Evolutionary conservation across 768 basidiomycete genomes (phyloP).

Genomic region (Rhodotorula toruloides): DNA sequence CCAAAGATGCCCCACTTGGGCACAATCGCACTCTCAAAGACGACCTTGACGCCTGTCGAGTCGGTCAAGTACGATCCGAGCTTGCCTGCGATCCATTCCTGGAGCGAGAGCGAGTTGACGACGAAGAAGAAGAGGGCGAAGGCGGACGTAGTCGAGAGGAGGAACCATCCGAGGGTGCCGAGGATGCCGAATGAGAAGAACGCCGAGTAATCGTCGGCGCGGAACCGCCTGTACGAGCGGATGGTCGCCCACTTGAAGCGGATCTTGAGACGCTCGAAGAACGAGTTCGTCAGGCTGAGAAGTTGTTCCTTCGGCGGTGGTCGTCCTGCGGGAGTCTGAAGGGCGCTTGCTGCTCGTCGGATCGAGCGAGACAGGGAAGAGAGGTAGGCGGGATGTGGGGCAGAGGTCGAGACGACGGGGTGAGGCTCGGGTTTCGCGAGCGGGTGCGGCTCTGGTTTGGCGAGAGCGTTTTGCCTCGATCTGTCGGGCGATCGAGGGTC

Average conservation of each 20-base stretch:
- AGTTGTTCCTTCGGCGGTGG: constrained; percentile 81
- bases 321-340: constrained; percentile 55
- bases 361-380: constrained; percentile 67
- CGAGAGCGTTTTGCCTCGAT: background rate
- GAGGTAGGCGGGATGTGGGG: constrained; percentile 36
- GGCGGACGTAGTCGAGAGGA: constrained; percentile 96
- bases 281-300: constrained; percentile 74
- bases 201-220: constrained; percentile 93
- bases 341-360: constrained; percentile 66
- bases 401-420: background rate
- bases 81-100: constrained; percentile 75
- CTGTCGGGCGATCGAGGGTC: background rate
- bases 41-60: constrained; percentile 86
- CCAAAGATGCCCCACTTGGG: constrained; percentile 65
- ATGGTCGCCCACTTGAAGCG: constrained; percentile 98
- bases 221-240: constrained; percentile 79
- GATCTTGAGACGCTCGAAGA: constrained; percentile 80
- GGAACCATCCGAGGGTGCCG: constrained; percentile 91
- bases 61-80: constrained; percentile 90
- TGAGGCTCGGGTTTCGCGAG: constrained; percentile 10
- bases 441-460: constrained; percentile 6
- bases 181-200: constrained; percentile 94
- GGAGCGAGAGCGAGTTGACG: constrained; percentile 64
- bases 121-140: constrained; percentile 87
- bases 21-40: constrained; percentile 96